Base-by-base conservation (phyloP, 805 yeast genomes). In the Myxozyma neotropica region DNA sequence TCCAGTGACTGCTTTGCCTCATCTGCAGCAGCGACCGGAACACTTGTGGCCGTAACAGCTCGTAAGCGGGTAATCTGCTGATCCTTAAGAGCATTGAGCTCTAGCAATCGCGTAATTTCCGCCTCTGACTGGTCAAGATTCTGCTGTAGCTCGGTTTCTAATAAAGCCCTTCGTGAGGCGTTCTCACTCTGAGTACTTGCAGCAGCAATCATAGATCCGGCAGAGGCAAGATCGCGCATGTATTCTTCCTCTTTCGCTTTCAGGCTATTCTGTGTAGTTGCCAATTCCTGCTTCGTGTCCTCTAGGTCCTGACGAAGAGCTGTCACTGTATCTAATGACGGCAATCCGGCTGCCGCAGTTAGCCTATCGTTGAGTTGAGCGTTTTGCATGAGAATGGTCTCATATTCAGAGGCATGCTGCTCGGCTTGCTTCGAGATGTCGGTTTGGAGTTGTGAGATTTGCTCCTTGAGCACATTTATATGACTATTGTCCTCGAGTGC, bases 141-240 rank as follows among this genome's bases (percentile, higher is more conserved):
- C 19, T 31, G 46, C 8, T 52, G 57, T 27, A 56, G 38, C 27
- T 31, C 54, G 36, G 29, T 13, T 17, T 50, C 46, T 19, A 39
- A 27, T 3, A 19, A 15, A 6, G 45, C 54, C 6, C 26, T 24
- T 15, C 38, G 38, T 5, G 45, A 29, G 17, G 17, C 15, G 19
- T 19, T 7, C 26, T 39, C 46, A 23, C 26, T 39, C 24, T 10
- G 8, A 7, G 35, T 17, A 24, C 42, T 36, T n/a, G 54, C 54
- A n/a, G 54, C 54, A 3, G 54, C 54, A 15, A 50, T 19, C 40
- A 50, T 35, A 1, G 46, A 27, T 4, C 54, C 54, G 10, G 54
- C 54, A 13, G 54, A 50, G 3, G 54, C 54, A 26, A 50, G 17
- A n/a, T 50, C 54, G 15, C 54, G 54, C 38, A 36, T 39, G 19